Percentiles rank a stretch among this genome's conserved stretches.
phyloP scores from a whole-genome alignment of 1,139 yeast species.

The Candida gigantensis region DNA sequence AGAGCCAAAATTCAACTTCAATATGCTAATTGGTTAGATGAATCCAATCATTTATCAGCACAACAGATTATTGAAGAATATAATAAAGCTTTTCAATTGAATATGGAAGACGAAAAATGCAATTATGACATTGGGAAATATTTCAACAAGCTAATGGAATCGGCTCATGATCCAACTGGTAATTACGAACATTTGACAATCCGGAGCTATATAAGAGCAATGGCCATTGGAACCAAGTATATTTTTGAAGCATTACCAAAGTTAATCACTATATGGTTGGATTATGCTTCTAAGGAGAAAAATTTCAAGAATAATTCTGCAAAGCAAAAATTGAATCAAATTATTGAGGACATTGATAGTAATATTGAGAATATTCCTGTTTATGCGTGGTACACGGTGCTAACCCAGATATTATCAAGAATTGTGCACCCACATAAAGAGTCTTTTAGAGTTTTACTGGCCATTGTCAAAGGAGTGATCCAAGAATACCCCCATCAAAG shows the following conservation, averaged over 20 bases:
- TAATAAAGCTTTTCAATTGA: slow-evolving; percentile 55
- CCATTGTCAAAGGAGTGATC: slow-evolving; percentile 58
- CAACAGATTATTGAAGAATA: slow-evolving; percentile 73
- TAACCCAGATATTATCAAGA: slow-evolving; percentile 85
- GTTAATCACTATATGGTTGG: slow-evolving; percentile 88
- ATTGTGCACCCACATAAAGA: slow-evolving; percentile 62
- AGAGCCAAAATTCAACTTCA: slow-evolving; percentile 63
- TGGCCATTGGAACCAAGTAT: slow-evolving; percentile 67
- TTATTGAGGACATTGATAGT: slow-evolving; percentile 55
- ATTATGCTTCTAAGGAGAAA: slow-evolving; percentile 59
- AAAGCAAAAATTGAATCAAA: slow-evolving; percentile 39
- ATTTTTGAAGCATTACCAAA: slow-evolving; percentile 88
- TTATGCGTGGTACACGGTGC: slow-evolving; percentile 78
- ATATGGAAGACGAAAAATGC: slow-evolving; percentile 73
- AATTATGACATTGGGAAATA: slow-evolving; percentile 81
- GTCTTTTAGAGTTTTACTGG: slow-evolving; percentile 57
- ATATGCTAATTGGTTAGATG: slow-evolving; percentile 87
- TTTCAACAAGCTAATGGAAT: slow-evolving; percentile 74
- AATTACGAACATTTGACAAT: slow-evolving; percentile 68
- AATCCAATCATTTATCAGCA: slow-evolving; percentile 82
- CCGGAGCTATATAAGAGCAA: slow-evolving; percentile 62
- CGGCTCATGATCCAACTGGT: slow-evolving; percentile 54
- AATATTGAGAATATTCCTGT: slow-evolving; percentile 52
- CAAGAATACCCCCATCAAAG: slow-evolving; percentile 77
- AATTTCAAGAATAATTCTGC: slow-evolving; percentile 33